Evolutionary conservation across 139 green algal genomes (phyloP).

Genomic region (Trebouxia sp.): DNA sequence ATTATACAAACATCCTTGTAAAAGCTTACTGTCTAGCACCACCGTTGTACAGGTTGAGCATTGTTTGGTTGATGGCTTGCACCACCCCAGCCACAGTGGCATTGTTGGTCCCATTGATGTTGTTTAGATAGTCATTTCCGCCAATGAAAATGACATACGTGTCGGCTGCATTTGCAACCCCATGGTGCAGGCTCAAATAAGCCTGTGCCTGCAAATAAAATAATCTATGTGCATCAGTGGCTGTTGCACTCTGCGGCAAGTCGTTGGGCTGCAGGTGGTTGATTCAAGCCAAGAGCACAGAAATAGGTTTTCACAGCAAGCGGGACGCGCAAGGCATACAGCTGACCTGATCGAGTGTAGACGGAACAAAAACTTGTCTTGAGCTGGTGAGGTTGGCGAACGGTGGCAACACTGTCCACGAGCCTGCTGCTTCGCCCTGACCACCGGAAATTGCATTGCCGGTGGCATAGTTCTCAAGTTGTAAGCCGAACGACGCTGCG

Average conservation of each 20-base stretch:
- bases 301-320: too few species aligned
- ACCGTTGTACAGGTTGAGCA: constrained; percentile 4
- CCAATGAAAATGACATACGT: constrained; percentile 20
- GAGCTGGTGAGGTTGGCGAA: background rate
- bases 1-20: too few species aligned
- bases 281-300: too few species aligned
- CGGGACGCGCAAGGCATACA: too few species aligned
- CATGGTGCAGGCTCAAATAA: background rate
- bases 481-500: background rate
- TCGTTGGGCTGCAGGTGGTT: too few species aligned
- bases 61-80: constrained; percentile 14
- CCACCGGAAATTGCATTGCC: constrained; percentile 7
- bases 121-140: constrained; percentile 18
- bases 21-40: constrained; percentile 8
- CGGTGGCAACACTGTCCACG: background rate
- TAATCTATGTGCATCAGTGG: too few species aligned
- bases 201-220: background rate
- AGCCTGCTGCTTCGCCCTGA: background rate
- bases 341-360: background rate
- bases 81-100: constrained; percentile 9
- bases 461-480: background rate
- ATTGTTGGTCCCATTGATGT: background rate
- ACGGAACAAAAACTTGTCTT: background rate
- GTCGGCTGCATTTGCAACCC: background rate
- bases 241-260: too few species aligned